Conservation (phyloP, 2,329 filamentous ascomycete species). For the Clonostachys rosea region DNA sequence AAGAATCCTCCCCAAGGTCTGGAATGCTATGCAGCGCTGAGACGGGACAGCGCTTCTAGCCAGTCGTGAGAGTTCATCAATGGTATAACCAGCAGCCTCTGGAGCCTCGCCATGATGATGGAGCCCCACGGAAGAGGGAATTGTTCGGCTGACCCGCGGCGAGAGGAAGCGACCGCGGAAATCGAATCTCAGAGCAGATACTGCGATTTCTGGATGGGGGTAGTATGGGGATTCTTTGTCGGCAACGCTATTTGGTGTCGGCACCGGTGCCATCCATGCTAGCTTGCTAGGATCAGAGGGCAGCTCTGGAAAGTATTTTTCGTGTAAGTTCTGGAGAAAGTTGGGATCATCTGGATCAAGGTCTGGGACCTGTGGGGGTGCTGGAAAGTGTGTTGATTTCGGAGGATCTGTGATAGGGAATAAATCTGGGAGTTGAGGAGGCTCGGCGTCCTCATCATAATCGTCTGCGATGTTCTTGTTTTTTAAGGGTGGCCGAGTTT, state of each 20-base stretch:
- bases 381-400: conserved; percentile 57
- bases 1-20: conserved; percentile 80
- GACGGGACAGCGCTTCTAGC: conserved; percentile 77
- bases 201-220: conserved; percentile 67
- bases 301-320: conserved; percentile 89
- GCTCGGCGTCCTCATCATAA: conserved; percentile 36
- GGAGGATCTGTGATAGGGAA: conserved; percentile 33
- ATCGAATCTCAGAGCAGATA: conserved; percentile 81
- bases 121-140: conserved; percentile 74
- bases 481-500: background rate
- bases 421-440: conserved; percentile 32
- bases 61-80: conserved; percentile 78
- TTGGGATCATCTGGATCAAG: conserved; percentile 79
- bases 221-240: conserved; percentile 77
- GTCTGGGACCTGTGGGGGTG: conserved; percentile 51
- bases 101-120: conserved; percentile 94
- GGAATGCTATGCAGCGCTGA: conserved; percentile 87
- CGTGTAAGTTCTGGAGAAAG: conserved; percentile 80
- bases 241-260: conserved; percentile 57
- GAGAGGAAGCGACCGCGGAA: conserved; percentile 79
- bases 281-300: conserved; percentile 80
- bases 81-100: conserved; percentile 90
- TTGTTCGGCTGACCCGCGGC: conserved; percentile 66
- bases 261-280: conserved; percentile 81
- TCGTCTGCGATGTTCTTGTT: conserved; percentile 7